Evolutionary conservation across 768 basidiomycete species (phyloP).

Genomic region (Russula earlei): DNA sequence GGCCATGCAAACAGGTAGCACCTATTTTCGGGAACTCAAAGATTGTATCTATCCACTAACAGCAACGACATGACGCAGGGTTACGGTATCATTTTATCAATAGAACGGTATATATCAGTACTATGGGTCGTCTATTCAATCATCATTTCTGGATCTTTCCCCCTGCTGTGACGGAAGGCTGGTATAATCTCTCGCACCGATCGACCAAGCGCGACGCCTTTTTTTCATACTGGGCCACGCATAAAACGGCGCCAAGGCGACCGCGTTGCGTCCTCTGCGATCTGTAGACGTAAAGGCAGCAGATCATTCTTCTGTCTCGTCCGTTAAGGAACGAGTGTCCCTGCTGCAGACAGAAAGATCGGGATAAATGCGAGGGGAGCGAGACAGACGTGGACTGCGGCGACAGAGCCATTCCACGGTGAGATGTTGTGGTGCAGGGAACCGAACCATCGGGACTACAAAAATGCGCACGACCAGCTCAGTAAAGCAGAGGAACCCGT

Average conservation of each 20-base stretch:
- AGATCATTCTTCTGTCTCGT: constrained; percentile 17
- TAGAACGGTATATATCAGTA: neutral
- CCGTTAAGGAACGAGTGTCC: constrained; percentile 3
- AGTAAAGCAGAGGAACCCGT: neutral
- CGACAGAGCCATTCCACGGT: too few relatives aligned
- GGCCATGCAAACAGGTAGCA: neutral
- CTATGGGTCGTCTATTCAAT: neutral
- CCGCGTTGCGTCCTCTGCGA: constrained; percentile 44
- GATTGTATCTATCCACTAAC: neutral
- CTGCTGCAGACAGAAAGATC: constrained; percentile 17
- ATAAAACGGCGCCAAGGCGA: constrained; percentile 40
- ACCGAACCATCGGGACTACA: constrained; percentile 57
- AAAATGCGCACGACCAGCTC: too few relatives aligned
- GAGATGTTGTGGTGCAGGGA: constrained; percentile 61
- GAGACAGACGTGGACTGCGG: too few relatives aligned
- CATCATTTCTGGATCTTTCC: constrained; percentile 15
- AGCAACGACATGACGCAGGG: neutral
- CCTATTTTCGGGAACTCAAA: neutral
- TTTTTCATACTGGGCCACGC: constrained; percentile 42
- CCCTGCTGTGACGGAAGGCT: constrained; percentile 27
- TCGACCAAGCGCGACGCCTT: constrained; percentile 41
- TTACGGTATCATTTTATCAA: neutral
- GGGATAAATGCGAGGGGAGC: constrained; percentile 45
- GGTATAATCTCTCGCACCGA: constrained; percentile 48
- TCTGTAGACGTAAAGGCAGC: constrained; percentile 44